Base-by-base conservation (phyloP, 495 filamentous ascomycete species). In the Aspergillus baeticus region DNA sequence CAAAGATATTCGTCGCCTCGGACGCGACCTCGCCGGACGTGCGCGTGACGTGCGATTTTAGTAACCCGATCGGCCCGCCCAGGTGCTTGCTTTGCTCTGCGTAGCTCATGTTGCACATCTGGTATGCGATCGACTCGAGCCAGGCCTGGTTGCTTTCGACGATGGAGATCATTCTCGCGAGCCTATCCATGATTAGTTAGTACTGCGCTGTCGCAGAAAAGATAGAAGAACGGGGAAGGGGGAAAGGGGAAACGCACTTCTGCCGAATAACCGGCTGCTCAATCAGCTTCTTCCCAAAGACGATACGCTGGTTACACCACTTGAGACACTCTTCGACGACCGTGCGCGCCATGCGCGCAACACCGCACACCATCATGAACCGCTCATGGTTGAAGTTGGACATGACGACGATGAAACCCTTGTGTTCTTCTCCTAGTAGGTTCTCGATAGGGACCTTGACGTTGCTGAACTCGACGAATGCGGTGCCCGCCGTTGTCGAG, bases 91-190 rank as follows among this genome's bases (percentile, higher is more conserved):
- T 74, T 62, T 94, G 90, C 69, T 96, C 75, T 36, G 81, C 74
- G 69, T 96, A 94, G 55, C 77, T 79, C 88, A 96, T 90, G 67
- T 90, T 75, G 74, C 82, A 87, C 91, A 96, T 96, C 65, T 96
- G 90, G 77, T 90, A 89, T 23, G 86, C 87, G 61, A 94, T 85
- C 22, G 81, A 82, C 69, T 96, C 90, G 18, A 94, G 82, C 90
- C 90, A 96, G 26, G 90, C 81, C 68, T 96, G 91, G 73, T 89
- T 86, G 15, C 89, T 77, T 64, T 96, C 91, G 58, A 83, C 81
- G 37, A 89, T 83, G 14, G 87, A 84, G 56, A 96, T 94, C 89
- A 96, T 92, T 67, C 88, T 89, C 23, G 90, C 91, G 54, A 94
- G 83, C 57, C 77, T 23, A 31, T 4, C n/a, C 17, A 20, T 29